Conservation (phyloP, 2,329 filamentous ascomycete species). For the Xylaria sp. region DNA sequence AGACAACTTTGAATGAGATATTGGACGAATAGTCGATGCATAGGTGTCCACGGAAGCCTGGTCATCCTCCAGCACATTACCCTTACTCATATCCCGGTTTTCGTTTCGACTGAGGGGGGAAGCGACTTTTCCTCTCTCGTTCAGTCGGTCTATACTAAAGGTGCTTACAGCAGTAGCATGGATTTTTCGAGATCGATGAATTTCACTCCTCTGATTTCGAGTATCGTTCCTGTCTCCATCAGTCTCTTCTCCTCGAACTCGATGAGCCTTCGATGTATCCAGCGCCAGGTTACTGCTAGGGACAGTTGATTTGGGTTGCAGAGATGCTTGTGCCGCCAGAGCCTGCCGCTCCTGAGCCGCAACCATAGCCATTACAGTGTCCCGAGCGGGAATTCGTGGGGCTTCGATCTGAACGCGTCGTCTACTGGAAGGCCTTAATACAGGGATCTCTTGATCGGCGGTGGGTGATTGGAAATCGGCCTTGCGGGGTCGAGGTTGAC, state of each 20-base stretch:
- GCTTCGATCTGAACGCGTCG: slow-evolving; percentile 38
- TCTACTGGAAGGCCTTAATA: slow-evolving; percentile 36
- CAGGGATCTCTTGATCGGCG: slow-evolving; percentile 31
- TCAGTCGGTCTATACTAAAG: neutral
- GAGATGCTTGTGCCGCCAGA: slow-evolving; percentile 36
- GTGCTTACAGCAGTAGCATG: neutral
- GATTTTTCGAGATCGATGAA: slow-evolving; percentile 27
- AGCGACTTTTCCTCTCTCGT: slow-evolving; percentile 12
- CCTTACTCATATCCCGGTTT: slow-evolving; percentile 20
- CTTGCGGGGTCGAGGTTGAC: slow-evolving; percentile 35
- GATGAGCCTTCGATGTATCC: slow-evolving; percentile 14
- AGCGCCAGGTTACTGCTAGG: slow-evolving; percentile 8
- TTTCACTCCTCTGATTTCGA: slow-evolving; percentile 32
- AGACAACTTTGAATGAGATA: slow-evolving; percentile 28
- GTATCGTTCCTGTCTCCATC: slow-evolving; percentile 26
- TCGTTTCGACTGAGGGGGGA: slow-evolving; percentile 16
- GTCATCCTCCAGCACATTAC: slow-evolving; percentile 41
- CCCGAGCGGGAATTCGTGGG: slow-evolving; percentile 31
- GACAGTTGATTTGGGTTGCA: slow-evolving; percentile 28
- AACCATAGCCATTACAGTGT: slow-evolving; percentile 39
- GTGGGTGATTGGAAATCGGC: slow-evolving; percentile 34
- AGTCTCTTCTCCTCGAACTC: slow-evolving; percentile 17
- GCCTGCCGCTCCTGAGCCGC: slow-evolving; percentile 42
- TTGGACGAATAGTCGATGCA: slow-evolving; percentile 45
- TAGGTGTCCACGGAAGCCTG: slow-evolving; percentile 42